Evolutionary conservation across 2,329 filamentous ascomycete species (phyloP).

Genomic region (Botrytis porri): DNA sequence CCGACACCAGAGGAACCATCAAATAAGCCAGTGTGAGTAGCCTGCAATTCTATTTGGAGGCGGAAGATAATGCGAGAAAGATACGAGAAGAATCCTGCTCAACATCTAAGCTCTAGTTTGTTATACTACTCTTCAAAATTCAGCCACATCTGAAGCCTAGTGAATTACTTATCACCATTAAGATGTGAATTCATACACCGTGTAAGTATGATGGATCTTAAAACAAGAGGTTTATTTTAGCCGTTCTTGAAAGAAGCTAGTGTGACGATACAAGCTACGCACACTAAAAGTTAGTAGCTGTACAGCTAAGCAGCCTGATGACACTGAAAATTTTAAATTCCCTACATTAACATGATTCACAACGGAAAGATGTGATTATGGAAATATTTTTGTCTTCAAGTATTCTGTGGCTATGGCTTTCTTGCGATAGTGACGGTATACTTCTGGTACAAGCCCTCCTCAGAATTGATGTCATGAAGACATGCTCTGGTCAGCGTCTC

Average conservation of each 20-base stretch:
- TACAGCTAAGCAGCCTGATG: not conserved
- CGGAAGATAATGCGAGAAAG: not conserved
- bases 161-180: not conserved
- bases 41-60: not conserved
- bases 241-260: not conserved
- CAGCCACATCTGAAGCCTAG: not conserved
- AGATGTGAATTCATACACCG: not conserved
- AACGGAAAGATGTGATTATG: not conserved
- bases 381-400: not conserved
- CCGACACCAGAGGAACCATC: not conserved
- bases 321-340: not conserved
- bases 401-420: not conserved
- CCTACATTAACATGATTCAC: not conserved
- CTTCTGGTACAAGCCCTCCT: constrained; percentile 15
- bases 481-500: constrained; percentile 9
- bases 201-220: not conserved
- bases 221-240: not conserved
- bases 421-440: constrained; percentile 19
- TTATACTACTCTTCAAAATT: not conserved
- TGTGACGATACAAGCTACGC: not conserved
- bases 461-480: constrained; percentile 13
- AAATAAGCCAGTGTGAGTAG: not conserved
- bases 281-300: not conserved
- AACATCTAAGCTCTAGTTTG: not conserved
- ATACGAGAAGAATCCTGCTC: not conserved